These are phyloP conservation scores for Thermothelomyces thermophilus DNA, from an alignment of 2,329 filamentous ascomycete genomes.

Conservation along the genomic window DNA sequence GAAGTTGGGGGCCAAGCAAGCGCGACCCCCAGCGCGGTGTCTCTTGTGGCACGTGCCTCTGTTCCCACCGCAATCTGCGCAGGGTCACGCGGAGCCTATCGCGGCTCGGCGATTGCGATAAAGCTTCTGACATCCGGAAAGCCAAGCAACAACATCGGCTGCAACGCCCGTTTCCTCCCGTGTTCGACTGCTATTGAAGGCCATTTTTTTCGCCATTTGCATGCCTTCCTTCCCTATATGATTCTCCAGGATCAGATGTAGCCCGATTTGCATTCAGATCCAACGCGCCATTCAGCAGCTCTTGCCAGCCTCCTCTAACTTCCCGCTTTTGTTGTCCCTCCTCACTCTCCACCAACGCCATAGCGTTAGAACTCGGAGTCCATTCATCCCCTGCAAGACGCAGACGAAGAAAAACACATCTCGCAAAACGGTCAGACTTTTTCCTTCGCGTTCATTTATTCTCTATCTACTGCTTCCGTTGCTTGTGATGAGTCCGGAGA, in stretches of 20 bases:
- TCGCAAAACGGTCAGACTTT: not conserved
- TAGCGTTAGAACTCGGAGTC: not conserved
- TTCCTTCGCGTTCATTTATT: not conserved
- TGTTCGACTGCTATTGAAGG: not conserved
- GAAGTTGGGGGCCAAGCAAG: not conserved
- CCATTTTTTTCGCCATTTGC: not conserved
- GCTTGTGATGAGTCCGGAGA: slow-evolving; percentile 2
- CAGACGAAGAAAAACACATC: not conserved
- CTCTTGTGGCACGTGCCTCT: slow-evolving; percentile 13
- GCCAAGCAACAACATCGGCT: slow-evolving; percentile 8
- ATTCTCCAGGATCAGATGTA: not conserved
- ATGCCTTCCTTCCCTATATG: not conserved
- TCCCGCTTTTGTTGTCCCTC: not conserved
- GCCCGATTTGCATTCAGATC: not conserved
- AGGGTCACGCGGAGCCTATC: slow-evolving; percentile 27
- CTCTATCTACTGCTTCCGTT: not conserved
- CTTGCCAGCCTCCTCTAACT: not conserved
- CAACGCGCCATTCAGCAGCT: not conserved
- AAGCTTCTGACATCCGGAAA: slow-evolving; percentile 18
- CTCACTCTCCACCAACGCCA: not conserved
- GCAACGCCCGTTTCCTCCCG: slow-evolving; percentile 7
- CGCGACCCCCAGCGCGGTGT: not conserved
- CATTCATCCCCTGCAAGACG: not conserved
- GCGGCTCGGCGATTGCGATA: slow-evolving; percentile 21
- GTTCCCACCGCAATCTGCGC: slow-evolving; percentile 20